Conservation (phyloP, 1,284 basidiomycete genomes). For the Polyporus tsugae region DNA sequence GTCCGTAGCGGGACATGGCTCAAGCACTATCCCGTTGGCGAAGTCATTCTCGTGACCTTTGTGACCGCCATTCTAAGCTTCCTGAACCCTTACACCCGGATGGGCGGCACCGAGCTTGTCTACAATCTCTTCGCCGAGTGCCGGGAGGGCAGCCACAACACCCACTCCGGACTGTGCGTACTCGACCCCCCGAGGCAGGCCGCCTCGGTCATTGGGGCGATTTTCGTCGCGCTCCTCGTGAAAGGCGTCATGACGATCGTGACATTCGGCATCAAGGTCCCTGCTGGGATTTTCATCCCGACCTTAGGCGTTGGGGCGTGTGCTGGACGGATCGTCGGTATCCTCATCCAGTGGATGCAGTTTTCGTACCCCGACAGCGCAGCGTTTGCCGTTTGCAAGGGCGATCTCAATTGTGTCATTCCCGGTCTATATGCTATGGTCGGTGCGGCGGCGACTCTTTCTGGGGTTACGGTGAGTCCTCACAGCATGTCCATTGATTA, state of each 20-base stretch:
- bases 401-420: slow-evolving; percentile 75
- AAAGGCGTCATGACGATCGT: slow-evolving; percentile 88
- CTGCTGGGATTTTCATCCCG: slow-evolving; percentile 97
- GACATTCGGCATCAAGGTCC: slow-evolving; percentile 94
- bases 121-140: slow-evolving; percentile 93
- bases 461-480: slow-evolving; percentile 79
- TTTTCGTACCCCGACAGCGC: slow-evolving; percentile 67
- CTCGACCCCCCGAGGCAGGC: slow-evolving; percentile 70
- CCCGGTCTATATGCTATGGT: slow-evolving; percentile 94
- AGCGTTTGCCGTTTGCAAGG: slow-evolving; percentile 73
- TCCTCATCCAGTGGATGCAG: slow-evolving; percentile 84
- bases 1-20: slow-evolving; percentile 87
- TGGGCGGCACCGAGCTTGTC: slow-evolving; percentile 96
- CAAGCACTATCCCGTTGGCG: slow-evolving; percentile 80
- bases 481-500: neutral
- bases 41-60: slow-evolving; percentile 85
- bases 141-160: slow-evolving; percentile 58
- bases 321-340: slow-evolving; percentile 89
- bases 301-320: slow-evolving; percentile 98
- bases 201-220: slow-evolving; percentile 70
- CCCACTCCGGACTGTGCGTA: slow-evolving; percentile 78
- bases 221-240: slow-evolving; percentile 81
- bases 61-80: slow-evolving; percentile 84
- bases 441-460: slow-evolving; percentile 88
- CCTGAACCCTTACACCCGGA: slow-evolving; percentile 89